Evolutionary conservation across 768 basidiomycete species (phyloP), one percentile per base, ranked within the genome.

Genomic region (Leccinum uliginosum): DNA sequence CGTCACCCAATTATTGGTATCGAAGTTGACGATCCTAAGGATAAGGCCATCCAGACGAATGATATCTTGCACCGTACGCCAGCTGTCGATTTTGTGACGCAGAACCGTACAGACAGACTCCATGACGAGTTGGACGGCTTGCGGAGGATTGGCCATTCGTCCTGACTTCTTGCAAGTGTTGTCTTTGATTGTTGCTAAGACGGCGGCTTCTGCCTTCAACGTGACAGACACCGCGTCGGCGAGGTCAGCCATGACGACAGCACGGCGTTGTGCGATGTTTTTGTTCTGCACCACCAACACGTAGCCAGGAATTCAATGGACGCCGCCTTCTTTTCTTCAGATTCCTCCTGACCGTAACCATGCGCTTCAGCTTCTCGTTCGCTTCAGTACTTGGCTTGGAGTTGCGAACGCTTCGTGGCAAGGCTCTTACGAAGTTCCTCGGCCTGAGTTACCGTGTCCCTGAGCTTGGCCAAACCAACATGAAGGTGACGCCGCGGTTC

Each of bases 401-500:
- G 82, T 65, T 98, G 94, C 3, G 87, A 84, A 19, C 92, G 86
- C 73, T 99, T 99, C 65, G 88, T 86, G 3, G 97, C 95, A 38
- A 98, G 84, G 70, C 94, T 97, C 75, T 91, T 91, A 53, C 96
- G 84, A 26, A 99, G 81, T 66, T 98, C 91, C 73, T 98, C 97
- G 34, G 98, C 97, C 69, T 98, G 95, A 1, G 87, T 89, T 58
- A 99, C 95, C 0, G 97, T 99, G 57, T 95, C 92, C 29, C 84
- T 87, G 26, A 98, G 83, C 73, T 99, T 99, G 73, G 98, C 95
- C 51, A 99, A 83, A 56, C 97, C 97, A 59, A 98, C 93, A 65
- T 99, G 97, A 54, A 99, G 81, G 75, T 99, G 97, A 29, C 97
- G 89, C 67, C 98, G 97, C 67, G 98, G 95, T 69, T 99, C 97